Conservation (phyloP, 2,329 filamentous ascomycete species). For the Trichoderma semiorbis region DNA sequence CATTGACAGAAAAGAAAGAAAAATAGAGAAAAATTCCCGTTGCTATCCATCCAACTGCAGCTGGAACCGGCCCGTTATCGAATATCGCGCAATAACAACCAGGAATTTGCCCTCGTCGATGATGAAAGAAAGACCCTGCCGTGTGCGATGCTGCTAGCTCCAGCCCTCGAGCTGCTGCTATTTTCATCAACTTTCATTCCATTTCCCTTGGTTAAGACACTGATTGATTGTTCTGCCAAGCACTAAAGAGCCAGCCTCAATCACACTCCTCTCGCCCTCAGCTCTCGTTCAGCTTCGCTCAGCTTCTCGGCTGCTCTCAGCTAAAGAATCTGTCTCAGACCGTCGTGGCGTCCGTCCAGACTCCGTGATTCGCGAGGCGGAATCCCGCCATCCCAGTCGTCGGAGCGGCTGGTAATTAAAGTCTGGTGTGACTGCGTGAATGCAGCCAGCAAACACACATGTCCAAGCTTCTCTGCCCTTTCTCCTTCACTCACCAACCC, state of each 20-base stretch:
- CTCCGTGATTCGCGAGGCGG: background rate
- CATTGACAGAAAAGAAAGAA: background rate
- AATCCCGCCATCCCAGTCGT: background rate
- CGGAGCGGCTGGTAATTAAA: background rate
- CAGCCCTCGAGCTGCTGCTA: too few relatives aligned
- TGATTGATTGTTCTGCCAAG: background rate
- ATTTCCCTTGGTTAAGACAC: background rate
- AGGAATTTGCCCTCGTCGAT: background rate
- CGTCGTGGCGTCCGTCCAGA: background rate
- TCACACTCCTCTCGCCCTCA: background rate
- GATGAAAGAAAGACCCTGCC: background rate
- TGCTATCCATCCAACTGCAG: background rate
- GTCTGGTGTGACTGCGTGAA: background rate
- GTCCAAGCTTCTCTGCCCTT: background rate
- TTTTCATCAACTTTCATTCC: background rate
- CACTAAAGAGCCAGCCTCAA: background rate
- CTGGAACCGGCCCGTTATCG: background rate
- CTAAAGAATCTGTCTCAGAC: slow-evolving; percentile 3
- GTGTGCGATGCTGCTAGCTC: background rate
- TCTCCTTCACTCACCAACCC: background rate
- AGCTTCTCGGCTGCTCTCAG: background rate
- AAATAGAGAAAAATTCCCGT: background rate
- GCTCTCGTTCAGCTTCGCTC: background rate
- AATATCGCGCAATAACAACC: background rate
- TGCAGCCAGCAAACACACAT: background rate